phyloP scores from a whole-genome alignment of 2,329 filamentous ascomycete genomes.

The Tolypocladium ophioglossoides region DNA sequence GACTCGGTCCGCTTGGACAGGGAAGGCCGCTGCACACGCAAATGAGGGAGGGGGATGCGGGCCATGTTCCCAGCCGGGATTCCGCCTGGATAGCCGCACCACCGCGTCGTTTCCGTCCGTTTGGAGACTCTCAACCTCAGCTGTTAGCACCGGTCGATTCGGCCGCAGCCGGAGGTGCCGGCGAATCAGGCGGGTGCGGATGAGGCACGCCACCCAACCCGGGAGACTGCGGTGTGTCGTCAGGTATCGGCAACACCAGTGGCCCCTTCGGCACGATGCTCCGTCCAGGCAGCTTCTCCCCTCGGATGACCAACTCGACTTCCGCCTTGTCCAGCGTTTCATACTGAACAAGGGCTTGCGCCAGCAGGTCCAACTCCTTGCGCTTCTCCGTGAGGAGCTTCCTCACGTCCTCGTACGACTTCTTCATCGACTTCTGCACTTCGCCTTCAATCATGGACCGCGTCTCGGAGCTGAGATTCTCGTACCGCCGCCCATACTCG shows the following conservation, averaged over 20 bases:
- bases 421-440: slow-evolving; percentile 75
- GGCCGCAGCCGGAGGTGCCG: slow-evolving; percentile 22
- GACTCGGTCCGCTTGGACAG: not conserved
- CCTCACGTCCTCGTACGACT: slow-evolving; percentile 64
- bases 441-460: slow-evolving; percentile 80
- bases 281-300: slow-evolving; percentile 68
- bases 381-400: slow-evolving; percentile 64
- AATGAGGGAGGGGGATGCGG: not conserved
- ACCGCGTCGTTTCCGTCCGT: not conserved
- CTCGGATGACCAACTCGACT: slow-evolving; percentile 80
- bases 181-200: slow-evolving; percentile 18
- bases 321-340: slow-evolving; percentile 85
- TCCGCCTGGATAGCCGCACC: not conserved
- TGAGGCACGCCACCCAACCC: slow-evolving; percentile 23
- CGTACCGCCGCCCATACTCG: slow-evolving; percentile 73
- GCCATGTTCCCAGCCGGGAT: not conserved
- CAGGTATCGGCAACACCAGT: slow-evolving; percentile 26
- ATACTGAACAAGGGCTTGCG: slow-evolving; percentile 84
- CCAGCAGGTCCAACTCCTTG: slow-evolving; percentile 77
- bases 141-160: slow-evolving; percentile 13
- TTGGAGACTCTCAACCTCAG: slow-evolving; percentile 5
- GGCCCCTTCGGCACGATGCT: slow-evolving; percentile 42
- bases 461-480: slow-evolving; percentile 73
- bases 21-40: not conserved
- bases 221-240: slow-evolving; percentile 21